Evolutionary conservation across 2,329 filamentous ascomycete species (phyloP), one percentile per base, ranked within the genome.

Genomic region (Ophiostoma novo-ulmi): DNA sequence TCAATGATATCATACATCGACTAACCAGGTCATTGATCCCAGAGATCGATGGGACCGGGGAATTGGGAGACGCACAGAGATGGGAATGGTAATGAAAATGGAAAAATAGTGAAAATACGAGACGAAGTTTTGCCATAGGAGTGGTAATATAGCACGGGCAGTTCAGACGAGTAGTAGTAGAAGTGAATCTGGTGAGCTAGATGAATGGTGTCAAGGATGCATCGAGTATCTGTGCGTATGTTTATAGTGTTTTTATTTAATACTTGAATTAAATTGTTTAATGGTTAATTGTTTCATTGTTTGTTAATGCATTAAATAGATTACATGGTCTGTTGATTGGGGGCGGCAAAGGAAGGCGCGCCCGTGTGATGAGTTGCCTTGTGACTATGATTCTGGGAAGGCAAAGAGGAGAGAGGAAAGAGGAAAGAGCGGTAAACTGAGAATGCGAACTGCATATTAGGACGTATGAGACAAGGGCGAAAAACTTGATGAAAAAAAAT

Each of bases 41-140:
- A 64, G 31, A 73, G 72, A 73, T 73, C 70, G 70, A 70, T 71
- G 72, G 71, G 68, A 68, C 65, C 36, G 69, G 67, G 68, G 26
- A 20, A 48, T 69, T 58, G 64, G 61, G 31, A 35, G 41, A 48
- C 38, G 38, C 20, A 39, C 26, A 61, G 69, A 70, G 13, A 41
- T 31, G 55, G n/a, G 22, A 58, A 69, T 41, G 31, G 39, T 10
- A 67, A 14, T 20, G 44, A 22, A 63, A 63, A 63, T 63, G 58
- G 58, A 63, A 63, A 63, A 63, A 63, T 17, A 7, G 26, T 26
- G 52, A 3, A 26, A 44, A 44, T 44, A 44, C 39, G 39, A 11
- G 31, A 31, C 31, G 31, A 31, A 31, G 31, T 2, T 17, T 44
- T 44, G 39, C 39, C 39, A 58, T 58, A 58, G 52, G n/a, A 58